Conservation (phyloP, 2,329 filamentous ascomycete species). For the Cercospora sp. region DNA sequence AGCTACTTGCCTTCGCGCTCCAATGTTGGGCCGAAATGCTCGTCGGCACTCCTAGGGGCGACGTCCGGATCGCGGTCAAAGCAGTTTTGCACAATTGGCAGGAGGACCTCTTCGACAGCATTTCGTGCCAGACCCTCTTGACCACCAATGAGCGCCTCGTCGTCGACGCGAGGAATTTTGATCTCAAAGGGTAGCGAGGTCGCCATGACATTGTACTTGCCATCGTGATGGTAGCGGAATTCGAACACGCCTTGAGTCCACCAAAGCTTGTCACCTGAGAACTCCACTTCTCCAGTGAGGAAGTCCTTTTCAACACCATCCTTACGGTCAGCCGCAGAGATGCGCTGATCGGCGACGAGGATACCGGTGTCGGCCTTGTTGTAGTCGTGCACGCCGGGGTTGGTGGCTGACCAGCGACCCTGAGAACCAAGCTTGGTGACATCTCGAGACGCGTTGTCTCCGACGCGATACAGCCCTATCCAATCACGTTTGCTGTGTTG, state of each 20-base stretch:
- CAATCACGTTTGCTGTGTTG: constrained; percentile 91
- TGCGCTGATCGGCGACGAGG: constrained; percentile 64
- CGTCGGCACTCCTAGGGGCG: constrained; percentile 75
- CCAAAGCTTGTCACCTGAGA: constrained; percentile 91
- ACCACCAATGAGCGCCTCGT: constrained; percentile 53
- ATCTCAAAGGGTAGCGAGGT: constrained; percentile 94
- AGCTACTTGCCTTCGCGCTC: constrained; percentile 88
- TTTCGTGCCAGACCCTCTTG: constrained; percentile 62
- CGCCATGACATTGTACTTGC: constrained; percentile 89
- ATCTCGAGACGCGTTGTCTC: constrained; percentile 85
- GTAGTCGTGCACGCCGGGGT: constrained; percentile 73
- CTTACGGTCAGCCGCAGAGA: constrained; percentile 48
- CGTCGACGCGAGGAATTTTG: constrained; percentile 76
- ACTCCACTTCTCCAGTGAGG: constrained; percentile 78
- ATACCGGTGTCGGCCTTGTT: constrained; percentile 75
- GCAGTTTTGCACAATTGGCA: constrained; percentile 87
- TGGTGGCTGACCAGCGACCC: constrained; percentile 85
- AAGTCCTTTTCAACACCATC: constrained; percentile 58
- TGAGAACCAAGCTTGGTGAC: constrained; percentile 80
- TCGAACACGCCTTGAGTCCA: constrained; percentile 97
- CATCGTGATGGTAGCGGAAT: constrained; percentile 93
- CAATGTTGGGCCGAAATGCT: constrained; percentile 80
- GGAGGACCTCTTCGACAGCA: constrained; percentile 72
- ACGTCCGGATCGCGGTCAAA: constrained; percentile 90
- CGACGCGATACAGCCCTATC: constrained; percentile 95